Percentiles rank a stretch among this genome's conserved stretches.
Evolutionary conservation across 352 stramenopile genomes (phyloP).

Genomic region (Phytophthora ohioensis): DNA sequence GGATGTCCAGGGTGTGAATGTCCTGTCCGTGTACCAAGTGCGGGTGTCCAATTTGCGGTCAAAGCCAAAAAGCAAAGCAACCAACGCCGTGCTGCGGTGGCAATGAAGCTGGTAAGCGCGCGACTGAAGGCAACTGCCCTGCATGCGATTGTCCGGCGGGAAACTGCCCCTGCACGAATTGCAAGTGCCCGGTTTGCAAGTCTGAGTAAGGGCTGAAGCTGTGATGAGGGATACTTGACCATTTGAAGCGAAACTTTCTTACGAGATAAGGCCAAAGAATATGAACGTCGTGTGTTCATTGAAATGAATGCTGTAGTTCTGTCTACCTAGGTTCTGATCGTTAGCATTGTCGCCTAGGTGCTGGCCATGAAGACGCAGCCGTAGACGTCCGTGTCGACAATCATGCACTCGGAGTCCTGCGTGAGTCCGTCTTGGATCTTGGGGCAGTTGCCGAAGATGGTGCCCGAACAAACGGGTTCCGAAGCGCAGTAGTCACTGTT

Average conservation of each 20-base stretch:
- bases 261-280: not conserved
- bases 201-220: slow-evolving; percentile 11
- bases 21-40: slow-evolving; percentile 33
- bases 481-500: slow-evolving; percentile 34
- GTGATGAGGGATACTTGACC: not conserved
- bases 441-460: slow-evolving; percentile 48
- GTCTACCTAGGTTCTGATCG: slow-evolving; percentile 13
- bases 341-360: slow-evolving; percentile 25
- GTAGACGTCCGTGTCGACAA: slow-evolving; percentile 43
- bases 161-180: slow-evolving; percentile 32
- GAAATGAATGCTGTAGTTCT: slow-evolving; percentile 12
- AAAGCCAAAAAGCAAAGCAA: slow-evolving; percentile 5
- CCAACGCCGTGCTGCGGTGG: slow-evolving; percentile 10
- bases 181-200: slow-evolving; percentile 32
- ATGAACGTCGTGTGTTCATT: slow-evolving; percentile 16
- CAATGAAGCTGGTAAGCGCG: slow-evolving; percentile 8
- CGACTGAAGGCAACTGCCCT: slow-evolving; percentile 21
- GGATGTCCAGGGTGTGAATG: slow-evolving; percentile 32
- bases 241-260: not conserved
- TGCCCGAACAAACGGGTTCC: slow-evolving; percentile 40
- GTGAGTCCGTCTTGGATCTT: slow-evolving; percentile 37
- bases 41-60: slow-evolving; percentile 24
- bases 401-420: slow-evolving; percentile 41
- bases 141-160: slow-evolving; percentile 31
- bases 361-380: slow-evolving; percentile 50